These are phyloP conservation scores for Linaria vulgaris DNA, from an alignment of 257 asterid species.

Conservation along the genomic window DNA sequence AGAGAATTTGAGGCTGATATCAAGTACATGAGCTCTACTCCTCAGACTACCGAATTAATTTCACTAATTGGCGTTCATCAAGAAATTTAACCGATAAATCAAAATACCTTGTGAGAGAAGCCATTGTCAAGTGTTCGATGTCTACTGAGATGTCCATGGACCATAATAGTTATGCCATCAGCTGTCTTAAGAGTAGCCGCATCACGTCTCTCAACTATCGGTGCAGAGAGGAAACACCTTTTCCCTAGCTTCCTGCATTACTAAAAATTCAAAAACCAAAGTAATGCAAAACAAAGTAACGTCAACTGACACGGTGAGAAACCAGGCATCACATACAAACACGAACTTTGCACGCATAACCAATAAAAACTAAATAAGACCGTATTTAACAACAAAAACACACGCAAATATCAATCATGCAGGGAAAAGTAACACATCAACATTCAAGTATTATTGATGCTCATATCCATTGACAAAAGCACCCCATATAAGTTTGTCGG, in stretches of 20 bases:
- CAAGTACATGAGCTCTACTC: too few species aligned
- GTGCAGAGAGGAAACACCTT: slow-evolving; percentile 54
- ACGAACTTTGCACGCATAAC: not conserved
- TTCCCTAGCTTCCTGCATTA: slow-evolving; percentile 45
- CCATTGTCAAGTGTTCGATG: slow-evolving; percentile 57
- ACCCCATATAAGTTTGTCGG: not conserved
- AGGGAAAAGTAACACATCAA: too few species aligned
- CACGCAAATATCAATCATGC: too few species aligned
- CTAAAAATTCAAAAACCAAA: slow-evolving; percentile 14
- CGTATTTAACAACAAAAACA: too few species aligned
- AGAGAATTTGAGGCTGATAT: too few species aligned
- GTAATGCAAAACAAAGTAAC: slow-evolving; percentile 4
- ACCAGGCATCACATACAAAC: slow-evolving; percentile 2
- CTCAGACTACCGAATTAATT: too few species aligned
- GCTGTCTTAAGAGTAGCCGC: slow-evolving; percentile 52
- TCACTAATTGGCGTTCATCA: not conserved
- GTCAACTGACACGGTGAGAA: slow-evolving; percentile 8
- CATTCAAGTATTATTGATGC: not conserved
- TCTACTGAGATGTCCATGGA: slow-evolving; percentile 55
- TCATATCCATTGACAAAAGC: not conserved
- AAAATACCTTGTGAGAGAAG: slow-evolving; percentile 53
- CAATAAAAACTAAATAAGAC: slow-evolving; percentile 18
- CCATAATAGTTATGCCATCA: slow-evolving; percentile 59
- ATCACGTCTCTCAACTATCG: slow-evolving; percentile 53
- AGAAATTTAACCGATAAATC: too few species aligned